Base-by-base conservation (phyloP, 1,284 basidiomycete species). In the Lentinula novae-zelandiae region DNA sequence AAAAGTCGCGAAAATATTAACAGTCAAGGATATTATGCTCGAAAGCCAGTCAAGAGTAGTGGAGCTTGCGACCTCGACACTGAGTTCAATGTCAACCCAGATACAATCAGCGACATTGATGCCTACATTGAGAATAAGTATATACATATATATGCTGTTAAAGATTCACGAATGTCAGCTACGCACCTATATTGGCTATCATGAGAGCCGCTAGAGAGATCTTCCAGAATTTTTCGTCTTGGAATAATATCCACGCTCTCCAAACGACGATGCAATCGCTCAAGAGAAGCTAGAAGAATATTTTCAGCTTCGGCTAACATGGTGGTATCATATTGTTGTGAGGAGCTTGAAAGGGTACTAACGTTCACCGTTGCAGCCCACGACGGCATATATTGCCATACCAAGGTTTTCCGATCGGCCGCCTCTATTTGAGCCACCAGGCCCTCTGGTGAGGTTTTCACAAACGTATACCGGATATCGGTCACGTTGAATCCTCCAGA, bases 51-150 rank as follows among this genome's bases (percentile, higher is more conserved):
- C 53, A 6, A 54, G 20, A 15, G 22, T 39, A 10, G 38, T 27
- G 20, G 39, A 20, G 1, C 53, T 22, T 12, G 53, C 7, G 15
- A 22, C 22, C 31, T 40, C 38, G 13, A 40, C 22, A 7, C 22
- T 40, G 8, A 54, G 9, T 17, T 54, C 38, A 12, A 54, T 22
- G 27, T 54, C 13, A n/a, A 1, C 17, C 38, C 34, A 40, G 38
- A 54, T 42, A n/a, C 53, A 54, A 12, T 54, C 53, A 4, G 53
- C 53, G n/a, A 54, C 31, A 15, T 54, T 54, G 53, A 54, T 15
- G 10, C 53, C 53, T 54, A 1, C 1, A 53, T 22, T 8, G 12
- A 5, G 8, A 1, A 17, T 2, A 17, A 39, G n/a, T 5, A 4
- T 7, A n/a, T n/a, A n/a, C n/a, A n/a, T n/a, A n/a, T n/a, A n/a